Evolutionary conservation across 2,329 filamentous ascomycete genomes (phyloP), one percentile per base, ranked within the genome.

Genomic region (Pseudogymnoascus sp.): DNA sequence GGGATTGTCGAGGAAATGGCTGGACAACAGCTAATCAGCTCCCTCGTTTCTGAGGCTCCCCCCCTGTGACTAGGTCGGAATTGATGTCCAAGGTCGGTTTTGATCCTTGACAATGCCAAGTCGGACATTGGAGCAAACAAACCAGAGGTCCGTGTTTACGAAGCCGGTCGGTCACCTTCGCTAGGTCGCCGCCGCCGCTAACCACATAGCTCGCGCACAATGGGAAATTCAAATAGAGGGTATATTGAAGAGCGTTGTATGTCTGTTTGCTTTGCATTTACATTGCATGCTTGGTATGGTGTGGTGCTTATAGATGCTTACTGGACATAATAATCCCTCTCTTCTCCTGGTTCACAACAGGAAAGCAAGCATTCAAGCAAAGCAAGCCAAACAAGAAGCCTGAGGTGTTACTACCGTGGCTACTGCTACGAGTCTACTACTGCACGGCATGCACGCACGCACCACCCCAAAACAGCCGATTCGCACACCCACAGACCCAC

Each of bases 401-500:
- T 45, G 42, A 47, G 42, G 42, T 47, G 21, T 47, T 47, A 47
- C 21, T 47, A 11, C 16, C 14, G 23, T 18, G 16, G 14, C 34
- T n/a, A 7, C 37, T 40, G 5, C 6, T 47, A 47, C 42, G 12
- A 47, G 21, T 47, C 42, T 47, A 47, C 42, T 47, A 47, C 42
- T 47, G 42, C 42, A 47, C 42, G 42, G 42, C 42, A 47, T 47
- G 42, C 21, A 47, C 42, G 18, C 42, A 47, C 42, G 42, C 42
- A 47, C 42, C 42, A 47, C 42, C 42, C 42, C 42, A 47, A 47
- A 47, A 47, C 42, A 47, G 42, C 42, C 42, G 42, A 47, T 47
- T 47, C 42, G 42, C 42, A 47, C 42, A 8, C 42, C 42, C 42
- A 47, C 42, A 47, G 42, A 23, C 42, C 42, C 42, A 47, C 42